These are phyloP conservation scores for Postia placenta DNA, from an alignment of 768 basidiomycete species.

Conservation along the genomic window DNA sequence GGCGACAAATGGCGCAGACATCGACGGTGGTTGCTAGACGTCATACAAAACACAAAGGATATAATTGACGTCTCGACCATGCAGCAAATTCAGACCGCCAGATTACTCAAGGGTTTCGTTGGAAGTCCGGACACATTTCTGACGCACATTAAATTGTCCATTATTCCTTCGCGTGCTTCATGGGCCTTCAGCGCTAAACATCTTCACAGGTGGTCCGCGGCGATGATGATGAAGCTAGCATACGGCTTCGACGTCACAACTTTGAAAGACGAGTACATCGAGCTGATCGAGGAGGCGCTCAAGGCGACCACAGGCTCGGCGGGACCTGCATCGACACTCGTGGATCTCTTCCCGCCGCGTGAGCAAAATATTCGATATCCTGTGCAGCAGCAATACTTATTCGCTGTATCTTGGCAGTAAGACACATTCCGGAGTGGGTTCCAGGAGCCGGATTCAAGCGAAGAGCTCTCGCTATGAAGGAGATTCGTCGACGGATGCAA, in stretches of 20 bases:
- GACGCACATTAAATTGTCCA: slow-evolving; percentile 16
- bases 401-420: slow-evolving; percentile 6
- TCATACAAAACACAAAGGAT: slow-evolving; percentile 13
- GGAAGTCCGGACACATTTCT: slow-evolving; percentile 20
- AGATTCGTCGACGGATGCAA: slow-evolving; percentile 11
- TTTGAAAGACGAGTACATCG: slow-evolving; percentile 24
- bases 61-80: slow-evolving; percentile 13
- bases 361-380: slow-evolving; percentile 6
- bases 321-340: slow-evolving; percentile 24
- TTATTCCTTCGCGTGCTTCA: neutral
- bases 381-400: neutral
- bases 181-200: neutral
- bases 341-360: slow-evolving; percentile 28
- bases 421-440: slow-evolving; percentile 11
- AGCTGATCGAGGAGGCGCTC: slow-evolving; percentile 22
- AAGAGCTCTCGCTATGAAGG: slow-evolving; percentile 3
- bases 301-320: slow-evolving; percentile 17
- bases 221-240: slow-evolving; percentile 24
- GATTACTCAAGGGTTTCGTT: slow-evolving; percentile 20
- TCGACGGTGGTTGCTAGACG: slow-evolving; percentile 21
- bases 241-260: slow-evolving; percentile 27
- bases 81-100: slow-evolving; percentile 22
- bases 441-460: slow-evolving; percentile 14
- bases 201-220: slow-evolving; percentile 26
- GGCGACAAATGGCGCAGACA: slow-evolving; percentile 24